Percentiles rank a stretch among this genome's conserved stretches.
phyloP scores from a whole-genome alignment of 768 basidiomycete species.

The Podaxis pistillaris region DNA sequence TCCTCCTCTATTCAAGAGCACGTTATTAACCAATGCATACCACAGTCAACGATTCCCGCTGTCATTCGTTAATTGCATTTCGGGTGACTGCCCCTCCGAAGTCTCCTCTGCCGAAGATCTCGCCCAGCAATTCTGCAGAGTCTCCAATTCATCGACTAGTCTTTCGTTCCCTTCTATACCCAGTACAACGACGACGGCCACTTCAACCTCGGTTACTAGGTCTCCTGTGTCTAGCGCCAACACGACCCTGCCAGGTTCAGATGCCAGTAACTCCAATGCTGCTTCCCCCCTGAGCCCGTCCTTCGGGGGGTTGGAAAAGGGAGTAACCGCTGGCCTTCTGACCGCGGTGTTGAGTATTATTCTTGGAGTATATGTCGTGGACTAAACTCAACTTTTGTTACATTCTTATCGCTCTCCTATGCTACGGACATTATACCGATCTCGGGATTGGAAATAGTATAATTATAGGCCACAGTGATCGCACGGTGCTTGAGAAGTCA shows the following conservation, averaged over 20 bases:
- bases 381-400: neutral
- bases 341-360: neutral
- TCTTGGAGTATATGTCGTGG: neutral
- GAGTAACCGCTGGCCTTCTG: neutral
- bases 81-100: constrained; percentile 33
- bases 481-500: too few relatives aligned
- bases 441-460: neutral
- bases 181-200: constrained; percentile 7
- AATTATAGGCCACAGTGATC: neutral
- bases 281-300: neutral
- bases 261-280: neutral
- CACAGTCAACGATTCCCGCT: constrained; percentile 34
- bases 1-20: neutral
- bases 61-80: constrained; percentile 36
- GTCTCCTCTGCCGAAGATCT: constrained; percentile 40
- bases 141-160: constrained; percentile 32
- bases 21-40: neutral
- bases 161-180: constrained; percentile 35
- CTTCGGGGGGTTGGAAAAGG: neutral
- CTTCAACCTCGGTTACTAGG: neutral
- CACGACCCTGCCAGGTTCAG: neutral
- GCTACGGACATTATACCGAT: neutral
- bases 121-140: constrained; percentile 46
- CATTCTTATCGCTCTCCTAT: neutral
- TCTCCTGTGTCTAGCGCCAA: neutral